These are phyloP conservation scores for Pseudopediastrum boryanum DNA, from an alignment of 139 green algal genomes.

Conservation along the genomic window DNA sequence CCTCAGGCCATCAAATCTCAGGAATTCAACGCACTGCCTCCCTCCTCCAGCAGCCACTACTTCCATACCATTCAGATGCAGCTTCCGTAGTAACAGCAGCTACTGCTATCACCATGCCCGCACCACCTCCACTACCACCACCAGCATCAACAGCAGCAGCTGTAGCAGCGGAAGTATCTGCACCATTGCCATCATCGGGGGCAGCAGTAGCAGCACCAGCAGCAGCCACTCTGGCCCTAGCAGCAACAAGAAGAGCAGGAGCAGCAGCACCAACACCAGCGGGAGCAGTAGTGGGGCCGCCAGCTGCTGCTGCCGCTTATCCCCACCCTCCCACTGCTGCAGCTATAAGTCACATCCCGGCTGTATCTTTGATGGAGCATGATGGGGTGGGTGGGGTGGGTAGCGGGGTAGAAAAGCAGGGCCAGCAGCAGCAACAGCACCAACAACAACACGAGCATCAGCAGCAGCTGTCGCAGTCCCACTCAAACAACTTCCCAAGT, in stretches of 20 bases:
- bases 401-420: no score
- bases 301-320: neutral
- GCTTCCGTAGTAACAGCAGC: neutral
- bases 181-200: neutral
- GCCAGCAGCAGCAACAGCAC: neutral
- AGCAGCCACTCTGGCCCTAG: neutral
- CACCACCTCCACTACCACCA: neutral
- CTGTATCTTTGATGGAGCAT: no score
- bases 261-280: neutral
- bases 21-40: neutral
- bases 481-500: neutral
- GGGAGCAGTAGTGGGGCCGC: neutral
- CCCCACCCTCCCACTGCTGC: no score
- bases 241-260: conserved; percentile 5
- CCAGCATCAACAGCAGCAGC: conserved; percentile 5
- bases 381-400: no score
- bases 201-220: conserved; percentile 12
- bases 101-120: neutral
- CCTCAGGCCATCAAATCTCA: neutral
- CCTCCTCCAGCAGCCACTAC: neutral
- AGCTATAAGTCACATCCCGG: no score
- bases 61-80: neutral
- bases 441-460: neutral
- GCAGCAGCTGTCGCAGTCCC: neutral
- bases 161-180: neutral